Conservation (phyloP, 2,329 filamentous ascomycete species). For the Calycina marina region DNA sequence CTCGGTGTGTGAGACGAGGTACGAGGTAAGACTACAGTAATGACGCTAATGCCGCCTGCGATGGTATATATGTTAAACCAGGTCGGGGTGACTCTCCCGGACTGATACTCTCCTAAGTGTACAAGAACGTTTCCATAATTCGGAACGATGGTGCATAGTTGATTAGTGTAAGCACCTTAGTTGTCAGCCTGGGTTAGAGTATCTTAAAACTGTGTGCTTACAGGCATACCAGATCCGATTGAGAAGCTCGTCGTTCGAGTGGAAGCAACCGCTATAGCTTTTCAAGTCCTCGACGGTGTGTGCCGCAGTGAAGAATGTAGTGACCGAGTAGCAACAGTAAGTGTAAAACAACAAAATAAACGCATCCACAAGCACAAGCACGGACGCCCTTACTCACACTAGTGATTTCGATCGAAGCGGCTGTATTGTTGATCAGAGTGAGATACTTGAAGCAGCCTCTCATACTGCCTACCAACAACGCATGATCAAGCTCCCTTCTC, state of each 20-base stretch:
- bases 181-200: too few relatives aligned
- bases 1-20: too few relatives aligned
- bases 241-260: slow-evolving; percentile 32
- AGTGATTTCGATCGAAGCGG: slow-evolving; percentile 16
- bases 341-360: too few relatives aligned
- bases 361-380: too few relatives aligned
- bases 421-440: slow-evolving; percentile 26
- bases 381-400: slow-evolving; percentile 23
- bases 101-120: slow-evolving; percentile 20
- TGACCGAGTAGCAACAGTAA: background rate
- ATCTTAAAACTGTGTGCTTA: too few relatives aligned
- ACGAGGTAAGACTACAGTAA: too few relatives aligned
- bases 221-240: slow-evolving; percentile 38
- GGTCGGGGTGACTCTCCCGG: slow-evolving; percentile 25
- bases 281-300: slow-evolving; percentile 29
- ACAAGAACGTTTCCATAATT: slow-evolving; percentile 21
- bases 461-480: slow-evolving; percentile 28
- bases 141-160: slow-evolving; percentile 19
- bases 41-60: slow-evolving; percentile 5
- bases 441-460: slow-evolving; percentile 39
- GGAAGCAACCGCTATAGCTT: slow-evolving; percentile 39
- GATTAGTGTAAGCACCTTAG: slow-evolving; percentile 33
- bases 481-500: slow-evolving; percentile 22
- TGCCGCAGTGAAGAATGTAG: background rate
- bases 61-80: slow-evolving; percentile 13